These are phyloP conservation scores for Microstegium vimineum DNA, from an alignment of 176 grass and related monocot species.

Conservation along the genomic window DNA sequence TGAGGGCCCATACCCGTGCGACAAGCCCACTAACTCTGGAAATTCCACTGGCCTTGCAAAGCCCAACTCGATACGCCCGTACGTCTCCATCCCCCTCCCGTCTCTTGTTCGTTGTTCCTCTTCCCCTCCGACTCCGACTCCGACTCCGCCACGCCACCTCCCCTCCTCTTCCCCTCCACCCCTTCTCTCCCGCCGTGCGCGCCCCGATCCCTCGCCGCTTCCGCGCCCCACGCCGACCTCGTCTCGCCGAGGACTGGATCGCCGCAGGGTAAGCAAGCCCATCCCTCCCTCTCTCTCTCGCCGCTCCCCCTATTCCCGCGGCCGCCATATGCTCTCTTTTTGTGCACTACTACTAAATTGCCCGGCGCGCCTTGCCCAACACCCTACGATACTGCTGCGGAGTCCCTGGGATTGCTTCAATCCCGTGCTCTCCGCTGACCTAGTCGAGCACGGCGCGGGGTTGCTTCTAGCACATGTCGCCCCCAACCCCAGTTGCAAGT, in stretches of 20 bases:
- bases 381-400: neutral
- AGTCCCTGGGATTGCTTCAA: neutral
- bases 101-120: neutral
- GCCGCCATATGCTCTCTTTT: neutral
- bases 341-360: neutral
- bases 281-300: neutral
- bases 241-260: neutral
- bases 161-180: too few species aligned
- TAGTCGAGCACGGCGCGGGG: neutral
- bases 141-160: too few species aligned
- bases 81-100: slow-evolving; percentile 12
- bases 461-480: neutral
- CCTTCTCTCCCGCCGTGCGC: neutral
- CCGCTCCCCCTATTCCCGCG: neutral
- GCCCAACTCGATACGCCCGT: neutral
- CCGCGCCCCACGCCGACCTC: neutral
- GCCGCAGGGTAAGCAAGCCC: neutral
- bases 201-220: neutral
- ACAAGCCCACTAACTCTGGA: neutral
- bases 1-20: neutral
- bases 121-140: too few species aligned
- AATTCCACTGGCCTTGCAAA: neutral
- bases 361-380: neutral
- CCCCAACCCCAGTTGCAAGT: neutral
- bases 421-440: neutral